These are phyloP conservation scores for Mortierella sp. DNA, from an alignment of 371 early-diverging fungal genomes.

Conservation along the genomic window DNA sequence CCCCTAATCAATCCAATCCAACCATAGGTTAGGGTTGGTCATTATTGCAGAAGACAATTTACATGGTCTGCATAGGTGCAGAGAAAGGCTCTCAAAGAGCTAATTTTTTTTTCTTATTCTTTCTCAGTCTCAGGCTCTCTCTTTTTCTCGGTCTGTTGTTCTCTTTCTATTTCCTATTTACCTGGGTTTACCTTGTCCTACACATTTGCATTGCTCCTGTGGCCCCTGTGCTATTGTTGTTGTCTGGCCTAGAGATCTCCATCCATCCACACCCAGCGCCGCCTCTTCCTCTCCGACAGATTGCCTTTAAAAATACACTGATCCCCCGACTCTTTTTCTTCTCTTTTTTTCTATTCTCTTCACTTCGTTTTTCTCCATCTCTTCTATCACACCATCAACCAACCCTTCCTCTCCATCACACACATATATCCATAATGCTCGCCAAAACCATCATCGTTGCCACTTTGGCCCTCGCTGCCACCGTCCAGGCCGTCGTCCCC, in stretches of 20 bases:
- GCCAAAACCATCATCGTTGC: conserved; percentile 33
- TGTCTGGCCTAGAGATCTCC: neutral
- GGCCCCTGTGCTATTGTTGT: too few relatives aligned
- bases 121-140: neutral
- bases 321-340: neutral
- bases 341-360: conserved; percentile 13
- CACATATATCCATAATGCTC: conserved; percentile 21
- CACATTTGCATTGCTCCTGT: too few relatives aligned
- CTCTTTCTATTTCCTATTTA: neutral
- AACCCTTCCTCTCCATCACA: neutral
- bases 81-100: neutral
- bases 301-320: conserved; percentile 9
- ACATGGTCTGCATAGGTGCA: neutral
- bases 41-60: neutral
- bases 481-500: conserved; percentile 26
- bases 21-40: neutral
- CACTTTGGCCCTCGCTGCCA: conserved; percentile 11
- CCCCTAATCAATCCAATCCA: neutral
- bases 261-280: neutral
- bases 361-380: conserved; percentile 9
- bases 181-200: neutral
- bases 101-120: neutral
- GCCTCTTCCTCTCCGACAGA: neutral
- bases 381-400: conserved; percentile 6
- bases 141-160: too few relatives aligned